These are phyloP conservation scores for Rasamsonia emersonii DNA, from an alignment of 2,329 filamentous ascomycete genomes.

Conservation along the genomic window DNA sequence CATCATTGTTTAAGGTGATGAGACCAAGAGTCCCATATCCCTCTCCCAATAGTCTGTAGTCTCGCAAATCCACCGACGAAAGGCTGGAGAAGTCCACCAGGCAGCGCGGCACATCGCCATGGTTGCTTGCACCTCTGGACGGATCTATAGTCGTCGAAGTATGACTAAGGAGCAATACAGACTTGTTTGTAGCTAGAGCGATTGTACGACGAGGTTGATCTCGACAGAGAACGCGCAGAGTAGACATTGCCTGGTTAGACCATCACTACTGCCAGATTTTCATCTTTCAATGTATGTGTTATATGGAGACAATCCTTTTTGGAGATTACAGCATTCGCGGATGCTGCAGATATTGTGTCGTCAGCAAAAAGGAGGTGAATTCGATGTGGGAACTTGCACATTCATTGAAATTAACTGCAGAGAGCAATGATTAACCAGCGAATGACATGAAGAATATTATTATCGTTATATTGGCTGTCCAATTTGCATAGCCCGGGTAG, in stretches of 20 bases:
- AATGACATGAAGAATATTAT: too few species aligned
- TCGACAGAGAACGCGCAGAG: conserved; percentile 70
- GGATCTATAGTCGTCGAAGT: conserved; percentile 56
- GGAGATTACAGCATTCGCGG: too few species aligned
- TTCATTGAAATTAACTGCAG: too few species aligned
- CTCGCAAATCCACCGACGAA: conserved; percentile 57
- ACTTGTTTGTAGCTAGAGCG: conserved; percentile 68
- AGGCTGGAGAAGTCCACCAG: conserved; percentile 77
- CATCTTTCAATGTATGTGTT: conserved; percentile 1
- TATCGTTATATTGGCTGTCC: too few species aligned
- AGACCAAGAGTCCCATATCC: conserved; percentile 82
- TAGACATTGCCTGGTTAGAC: conserved; percentile 37
- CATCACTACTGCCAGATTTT: conserved; percentile 3
- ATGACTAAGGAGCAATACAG: conserved; percentile 79
- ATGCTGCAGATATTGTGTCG: too few species aligned
- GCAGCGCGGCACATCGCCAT: conserved; percentile 50
- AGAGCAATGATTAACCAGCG: too few species aligned
- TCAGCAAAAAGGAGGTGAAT: too few species aligned
- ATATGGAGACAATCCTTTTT: too few species aligned
- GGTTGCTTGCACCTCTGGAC: conserved; percentile 34
- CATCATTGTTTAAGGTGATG: conserved; percentile 72
- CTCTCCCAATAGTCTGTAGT: conserved; percentile 69
- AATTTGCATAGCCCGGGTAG: too few species aligned
- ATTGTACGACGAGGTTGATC: conserved; percentile 83
- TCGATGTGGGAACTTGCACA: too few species aligned